Evolutionary conservation across 768 basidiomycete genomes (phyloP).

Genomic region (Podaxis sp.): DNA sequence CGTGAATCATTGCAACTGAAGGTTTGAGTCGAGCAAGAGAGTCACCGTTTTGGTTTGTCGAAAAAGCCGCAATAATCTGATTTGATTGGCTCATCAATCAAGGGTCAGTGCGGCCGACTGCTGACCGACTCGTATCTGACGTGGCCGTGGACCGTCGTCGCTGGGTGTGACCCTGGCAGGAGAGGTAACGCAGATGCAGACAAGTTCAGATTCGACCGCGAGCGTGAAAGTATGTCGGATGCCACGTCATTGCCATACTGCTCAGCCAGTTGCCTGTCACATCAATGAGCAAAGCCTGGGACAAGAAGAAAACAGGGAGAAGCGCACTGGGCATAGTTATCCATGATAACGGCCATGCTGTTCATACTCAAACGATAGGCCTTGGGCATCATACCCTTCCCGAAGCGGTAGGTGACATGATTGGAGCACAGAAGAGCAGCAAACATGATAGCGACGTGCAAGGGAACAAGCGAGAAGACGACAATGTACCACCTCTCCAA

Average conservation of each 20-base stretch:
- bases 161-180: not conserved
- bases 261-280: conserved; percentile 57
- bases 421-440: conserved; percentile 67
- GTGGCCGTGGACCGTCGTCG: not conserved
- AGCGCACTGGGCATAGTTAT: conserved; percentile 70
- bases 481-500: conserved; percentile 61
- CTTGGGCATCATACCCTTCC: conserved; percentile 87
- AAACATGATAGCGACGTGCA: conserved; percentile 62
- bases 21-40: not conserved
- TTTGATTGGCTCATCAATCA: not conserved
- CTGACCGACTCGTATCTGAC: conserved; percentile 6
- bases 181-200: conserved; percentile 7
- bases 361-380: conserved; percentile 67
- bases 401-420: conserved; percentile 83
- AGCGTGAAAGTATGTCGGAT: conserved; percentile 45
- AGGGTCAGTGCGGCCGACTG: not conserved
- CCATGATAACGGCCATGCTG: conserved; percentile 79
- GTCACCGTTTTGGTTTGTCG: not conserved
- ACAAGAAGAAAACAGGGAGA: not conserved
- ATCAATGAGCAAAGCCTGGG: not conserved
- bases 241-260: conserved; percentile 63
- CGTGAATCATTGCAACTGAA: not conserved
- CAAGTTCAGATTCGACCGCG: conserved; percentile 40
- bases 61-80: not conserved
- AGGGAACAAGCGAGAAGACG: conserved; percentile 62